Evolutionary conservation across 306 rosid genomes (phyloP), one percentile per base, ranked within the genome.

Genomic region (Quillaja saponaria): DNA sequence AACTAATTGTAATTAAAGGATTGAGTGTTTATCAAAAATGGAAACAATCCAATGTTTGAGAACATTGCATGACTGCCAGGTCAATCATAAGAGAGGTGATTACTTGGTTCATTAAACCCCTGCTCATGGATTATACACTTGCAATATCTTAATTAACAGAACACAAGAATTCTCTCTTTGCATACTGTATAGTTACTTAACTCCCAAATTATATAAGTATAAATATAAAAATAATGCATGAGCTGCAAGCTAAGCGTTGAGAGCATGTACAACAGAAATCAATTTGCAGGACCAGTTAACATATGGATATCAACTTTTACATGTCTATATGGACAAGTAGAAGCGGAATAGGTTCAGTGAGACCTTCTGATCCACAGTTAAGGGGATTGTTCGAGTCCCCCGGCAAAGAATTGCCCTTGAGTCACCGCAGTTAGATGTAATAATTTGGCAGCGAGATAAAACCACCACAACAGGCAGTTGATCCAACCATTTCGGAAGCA

Each of bases 401-500:
- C 91, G 90, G 77, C 71, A 84, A 64, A 90, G 90, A 75, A 87
- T 67, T 0, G 86, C 90, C 82, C 97, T 81, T 35, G 97, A 90
- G 65, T 90, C 95, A 5, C 97, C 97, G 40, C 97, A 90, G 68
- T 90, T 90, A 15, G 97, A 90, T 48, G 79, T 73, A 58, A 90
- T 90, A 59, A 90, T 90, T 82, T 90, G 97, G 84, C 95, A 90
- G 62, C 88, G 76, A 40, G 97, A 87, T 40, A 90, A 79, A 74
- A 85, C 78, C 42, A 66, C 84, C 41, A 73, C 88, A 49, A 90
- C 81, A 46, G n/a, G 97, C 95, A 35, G 97, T 87, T 44, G 97
- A 87, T 79, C 97, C 97, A 55, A 87, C 90, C 97, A 90, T 87
- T 72, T 90, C 97, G n/a, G 90, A 81, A 15, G 92, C 95, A 19